Evolutionary conservation across 306 rosid genomes (phyloP).

Genomic region (Pyrus pyrifolia): DNA sequence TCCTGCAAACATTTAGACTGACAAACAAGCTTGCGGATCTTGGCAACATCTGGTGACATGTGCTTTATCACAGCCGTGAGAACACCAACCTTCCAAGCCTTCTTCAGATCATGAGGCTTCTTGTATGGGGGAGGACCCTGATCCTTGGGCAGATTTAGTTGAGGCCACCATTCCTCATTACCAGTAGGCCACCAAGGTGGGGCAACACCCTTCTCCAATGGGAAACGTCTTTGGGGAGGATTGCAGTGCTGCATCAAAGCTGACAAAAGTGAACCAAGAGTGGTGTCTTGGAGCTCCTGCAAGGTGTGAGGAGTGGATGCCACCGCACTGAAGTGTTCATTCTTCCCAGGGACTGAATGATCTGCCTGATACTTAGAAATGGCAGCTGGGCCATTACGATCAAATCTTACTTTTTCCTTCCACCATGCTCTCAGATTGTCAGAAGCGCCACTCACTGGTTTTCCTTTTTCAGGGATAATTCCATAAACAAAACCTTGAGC

Average conservation of each 20-base stretch:
- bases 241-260: constrained; percentile 62
- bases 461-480: constrained; percentile 59
- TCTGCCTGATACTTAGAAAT: constrained; percentile 48
- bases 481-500: constrained; percentile 73
- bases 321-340: constrained; percentile 23
- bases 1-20: constrained; percentile 58
- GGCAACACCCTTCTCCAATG: constrained; percentile 49
- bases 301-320: constrained; percentile 34
- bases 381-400: constrained; percentile 59
- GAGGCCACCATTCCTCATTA: constrained; percentile 52
- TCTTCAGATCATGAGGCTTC: constrained; percentile 77
- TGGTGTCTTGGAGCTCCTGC: constrained; percentile 53
- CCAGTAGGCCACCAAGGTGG: constrained; percentile 93
- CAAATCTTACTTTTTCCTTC: constrained; percentile 66
- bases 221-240: constrained; percentile 61
- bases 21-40: constrained; percentile 40
- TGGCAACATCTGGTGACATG: constrained; percentile 49
- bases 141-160: constrained; percentile 27
- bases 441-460: constrained; percentile 59
- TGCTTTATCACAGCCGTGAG: constrained; percentile 62
- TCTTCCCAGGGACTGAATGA: constrained; percentile 24
- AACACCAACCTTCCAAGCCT: constrained; percentile 68
- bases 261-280: constrained; percentile 54
- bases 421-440: constrained; percentile 82
- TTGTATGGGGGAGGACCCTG: constrained; percentile 62